Evolutionary conservation across 2,329 filamentous ascomycete genomes (phyloP).

Genomic region (Colletotrichum falcatum): DNA sequence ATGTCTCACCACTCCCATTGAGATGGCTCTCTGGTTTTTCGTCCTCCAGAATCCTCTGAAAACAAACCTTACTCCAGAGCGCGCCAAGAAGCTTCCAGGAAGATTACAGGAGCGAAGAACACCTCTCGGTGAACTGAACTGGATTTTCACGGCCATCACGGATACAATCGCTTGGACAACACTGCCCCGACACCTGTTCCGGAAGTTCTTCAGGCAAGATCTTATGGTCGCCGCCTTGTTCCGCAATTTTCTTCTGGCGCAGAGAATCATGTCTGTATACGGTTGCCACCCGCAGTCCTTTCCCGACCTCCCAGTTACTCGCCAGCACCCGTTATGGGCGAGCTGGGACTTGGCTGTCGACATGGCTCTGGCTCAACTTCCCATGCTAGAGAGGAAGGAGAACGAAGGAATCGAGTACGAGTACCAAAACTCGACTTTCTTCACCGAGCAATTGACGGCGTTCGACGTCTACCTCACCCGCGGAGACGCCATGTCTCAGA

Average conservation of each 20-base stretch:
- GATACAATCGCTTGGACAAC: slow-evolving; percentile 99
- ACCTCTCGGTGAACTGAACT: slow-evolving; percentile 95
- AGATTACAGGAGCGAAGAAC: slow-evolving; percentile 93
- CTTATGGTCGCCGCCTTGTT: slow-evolving; percentile 99
- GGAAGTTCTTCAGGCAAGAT: slow-evolving; percentile 97
- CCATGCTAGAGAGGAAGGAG: slow-evolving; percentile 84
- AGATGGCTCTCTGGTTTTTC: slow-evolving; percentile 97
- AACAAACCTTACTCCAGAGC: slow-evolving; percentile 78
- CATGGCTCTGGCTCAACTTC: slow-evolving; percentile 90
- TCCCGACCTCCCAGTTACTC: slow-evolving; percentile 91
- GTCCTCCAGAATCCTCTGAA: slow-evolving; percentile 88
- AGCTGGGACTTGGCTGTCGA: slow-evolving; percentile 98
- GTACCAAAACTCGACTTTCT: slow-evolving; percentile 95
- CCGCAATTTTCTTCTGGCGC: slow-evolving; percentile 93
- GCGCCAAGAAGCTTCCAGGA: slow-evolving; percentile 90
- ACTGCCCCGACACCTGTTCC: slow-evolving; percentile 88
- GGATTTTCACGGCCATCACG: slow-evolving; percentile 99
- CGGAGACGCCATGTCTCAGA: slow-evolving; percentile 83
- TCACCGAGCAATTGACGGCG: slow-evolving; percentile 95
- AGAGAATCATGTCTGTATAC: slow-evolving; percentile 95
- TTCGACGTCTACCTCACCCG: slow-evolving; percentile 95
- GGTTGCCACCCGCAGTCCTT: slow-evolving; percentile 95
- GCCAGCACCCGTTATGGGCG: slow-evolving; percentile 94
- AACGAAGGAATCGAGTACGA: slow-evolving; percentile 82
- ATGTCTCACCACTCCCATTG: slow-evolving; percentile 95